Evolutionary conservation across 805 yeast species (phyloP).

Genomic region (Wickerhamiella spandovensis): DNA sequence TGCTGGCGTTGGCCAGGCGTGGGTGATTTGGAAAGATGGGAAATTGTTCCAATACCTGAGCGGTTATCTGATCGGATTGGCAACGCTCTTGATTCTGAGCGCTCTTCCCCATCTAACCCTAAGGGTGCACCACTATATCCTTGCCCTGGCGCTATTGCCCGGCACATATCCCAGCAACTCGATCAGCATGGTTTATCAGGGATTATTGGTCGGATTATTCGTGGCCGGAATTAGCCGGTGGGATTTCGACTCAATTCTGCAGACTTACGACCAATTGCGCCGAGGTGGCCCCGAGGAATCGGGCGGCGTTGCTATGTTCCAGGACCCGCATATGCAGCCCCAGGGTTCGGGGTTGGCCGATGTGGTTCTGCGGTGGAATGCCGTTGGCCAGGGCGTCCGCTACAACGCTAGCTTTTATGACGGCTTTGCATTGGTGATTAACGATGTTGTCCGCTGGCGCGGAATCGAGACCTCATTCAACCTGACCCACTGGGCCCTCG

Average conservation of each 20-base stretch:
- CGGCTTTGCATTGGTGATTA: constrained; percentile 53
- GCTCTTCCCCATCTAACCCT: constrained; percentile 53
- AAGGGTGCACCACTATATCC: constrained; percentile 68
- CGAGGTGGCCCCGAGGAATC: constrained; percentile 52
- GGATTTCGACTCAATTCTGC: constrained; percentile 86
- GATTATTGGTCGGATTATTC: constrained; percentile 66
- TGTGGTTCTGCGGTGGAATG: constrained; percentile 19
- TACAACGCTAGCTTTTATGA: constrained; percentile 18
- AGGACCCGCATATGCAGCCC: constrained; percentile 9
- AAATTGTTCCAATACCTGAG: constrained; percentile 42
- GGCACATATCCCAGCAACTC: constrained; percentile 39
- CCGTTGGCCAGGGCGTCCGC: constrained; percentile 4
- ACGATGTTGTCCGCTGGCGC: constrained; percentile 65
- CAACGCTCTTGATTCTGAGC: constrained; percentile 33
- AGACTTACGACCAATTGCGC: constrained; percentile 50
- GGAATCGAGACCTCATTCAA: constrained; percentile 36
- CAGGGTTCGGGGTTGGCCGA: constrained; percentile 15
- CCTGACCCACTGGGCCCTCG: constrained; percentile 11
- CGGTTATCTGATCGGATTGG: constrained; percentile 37
- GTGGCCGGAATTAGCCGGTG: constrained; percentile 80
- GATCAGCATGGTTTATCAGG: constrained; percentile 52
- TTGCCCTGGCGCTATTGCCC: constrained; percentile 66
- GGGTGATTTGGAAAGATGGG: constrained; percentile 58
- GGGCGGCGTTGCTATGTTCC: constrained; percentile 10
- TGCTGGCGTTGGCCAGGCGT: constrained; percentile 62